phyloP scores from a whole-genome alignment of 257 asterid species.

The Verbascum thapsus region DNA sequence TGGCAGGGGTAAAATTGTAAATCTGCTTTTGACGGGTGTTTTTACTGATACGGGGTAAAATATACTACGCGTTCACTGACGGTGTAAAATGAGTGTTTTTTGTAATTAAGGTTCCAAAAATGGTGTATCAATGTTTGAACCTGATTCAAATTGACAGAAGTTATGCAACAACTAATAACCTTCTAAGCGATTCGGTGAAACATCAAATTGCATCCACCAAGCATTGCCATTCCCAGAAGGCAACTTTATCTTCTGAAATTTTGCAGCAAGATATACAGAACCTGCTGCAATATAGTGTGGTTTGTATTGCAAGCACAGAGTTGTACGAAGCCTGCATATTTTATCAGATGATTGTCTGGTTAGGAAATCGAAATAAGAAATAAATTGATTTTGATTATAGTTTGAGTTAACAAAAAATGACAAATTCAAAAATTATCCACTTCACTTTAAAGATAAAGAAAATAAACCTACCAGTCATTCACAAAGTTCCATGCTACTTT shows the following conservation, averaged over 20 bases:
- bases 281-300: conserved; percentile 67
- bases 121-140: too few species aligned
- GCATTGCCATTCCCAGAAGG: conserved; percentile 44
- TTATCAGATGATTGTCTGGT: conserved; percentile 16
- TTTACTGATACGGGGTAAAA: too few species aligned
- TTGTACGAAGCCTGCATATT: conserved; percentile 51
- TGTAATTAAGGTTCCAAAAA: too few species aligned
- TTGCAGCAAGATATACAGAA: conserved; percentile 59
- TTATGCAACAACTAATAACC: conserved; percentile 42
- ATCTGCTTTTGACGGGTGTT: too few species aligned
- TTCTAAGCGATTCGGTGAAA: conserved; percentile 54
- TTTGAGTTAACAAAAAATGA: neutral
- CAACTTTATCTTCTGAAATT: conserved; percentile 51
- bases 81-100: too few species aligned
- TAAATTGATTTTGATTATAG: neutral
- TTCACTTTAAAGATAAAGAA: too few species aligned
- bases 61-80: too few species aligned
- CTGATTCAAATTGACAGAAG: too few species aligned
- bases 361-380: conserved; percentile 11
- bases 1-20: too few species aligned
- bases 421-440: too few species aligned
- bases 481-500: conserved; percentile 72
- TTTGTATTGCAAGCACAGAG: conserved; percentile 66
- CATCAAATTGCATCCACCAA: conserved; percentile 77
- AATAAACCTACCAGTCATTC: conserved; percentile 72